These are phyloP conservation scores for Chaetoceros tenuissimus DNA, from an alignment of 108 stramenopile genomes.

Conservation along the genomic window DNA sequence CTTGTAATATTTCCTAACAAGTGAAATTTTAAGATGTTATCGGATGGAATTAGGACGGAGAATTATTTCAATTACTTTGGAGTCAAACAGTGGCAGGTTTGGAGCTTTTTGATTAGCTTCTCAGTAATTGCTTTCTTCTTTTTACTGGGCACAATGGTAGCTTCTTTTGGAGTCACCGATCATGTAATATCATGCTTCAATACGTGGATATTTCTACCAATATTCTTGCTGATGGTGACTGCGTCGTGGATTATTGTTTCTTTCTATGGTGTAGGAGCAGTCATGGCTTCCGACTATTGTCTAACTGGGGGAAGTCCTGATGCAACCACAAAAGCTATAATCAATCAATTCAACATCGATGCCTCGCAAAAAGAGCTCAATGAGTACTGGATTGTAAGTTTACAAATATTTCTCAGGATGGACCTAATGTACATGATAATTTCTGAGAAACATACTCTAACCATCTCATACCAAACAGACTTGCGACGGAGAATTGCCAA, in stretches of 20 bases:
- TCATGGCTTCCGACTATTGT: background rate
- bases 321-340: background rate
- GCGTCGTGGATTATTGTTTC: background rate
- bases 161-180: background rate
- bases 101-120: background rate
- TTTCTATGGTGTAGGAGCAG: background rate
- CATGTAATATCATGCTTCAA: background rate
- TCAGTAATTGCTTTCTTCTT: background rate
- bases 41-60: background rate
- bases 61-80: background rate
- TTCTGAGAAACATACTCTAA: too few species aligned
- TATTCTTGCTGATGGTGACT: background rate
- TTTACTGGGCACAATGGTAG: background rate
- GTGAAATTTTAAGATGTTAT: background rate
- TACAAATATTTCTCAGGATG: too few species aligned
- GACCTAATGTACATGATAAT: too few species aligned
- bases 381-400: too few species aligned
- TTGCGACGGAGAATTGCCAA: too few species aligned
- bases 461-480: too few species aligned
- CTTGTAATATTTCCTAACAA: too few species aligned
- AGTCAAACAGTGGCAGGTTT: background rate
- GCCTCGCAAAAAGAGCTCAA: too few species aligned
- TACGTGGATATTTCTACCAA: background rate
- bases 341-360: too few species aligned
- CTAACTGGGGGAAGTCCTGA: background rate